Evolutionary conservation across 2,329 filamentous ascomycete genomes (phyloP).

Genomic region (Apiospora rasikravindrae): DNA sequence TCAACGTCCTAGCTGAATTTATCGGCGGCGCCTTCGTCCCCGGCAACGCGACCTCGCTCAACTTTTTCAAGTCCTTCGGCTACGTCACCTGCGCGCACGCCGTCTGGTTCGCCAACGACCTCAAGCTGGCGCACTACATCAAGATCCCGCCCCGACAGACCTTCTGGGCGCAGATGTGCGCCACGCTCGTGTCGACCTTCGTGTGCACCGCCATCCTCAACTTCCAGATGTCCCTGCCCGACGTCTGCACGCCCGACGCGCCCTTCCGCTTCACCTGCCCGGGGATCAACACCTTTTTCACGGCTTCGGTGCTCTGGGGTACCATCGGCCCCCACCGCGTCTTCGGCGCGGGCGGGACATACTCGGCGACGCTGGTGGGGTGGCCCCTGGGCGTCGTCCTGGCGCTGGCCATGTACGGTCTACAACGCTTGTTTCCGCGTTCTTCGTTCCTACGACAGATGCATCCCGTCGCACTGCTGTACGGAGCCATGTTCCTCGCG

Average conservation of each 20-base stretch:
- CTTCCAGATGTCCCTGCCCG: slow-evolving; percentile 36
- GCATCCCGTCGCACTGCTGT: slow-evolving; percentile 36
- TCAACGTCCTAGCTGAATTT: slow-evolving; percentile 60
- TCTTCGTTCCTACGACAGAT: slow-evolving; percentile 33
- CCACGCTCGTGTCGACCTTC: slow-evolving; percentile 48
- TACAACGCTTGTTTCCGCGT: slow-evolving; percentile 32
- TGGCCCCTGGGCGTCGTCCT: slow-evolving; percentile 42
- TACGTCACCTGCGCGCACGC: slow-evolving; percentile 39
- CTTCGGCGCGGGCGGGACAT: slow-evolving; percentile 38
- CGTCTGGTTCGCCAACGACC: slow-evolving; percentile 39
- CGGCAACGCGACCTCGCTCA: slow-evolving; percentile 58
- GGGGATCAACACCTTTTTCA: slow-evolving; percentile 41
- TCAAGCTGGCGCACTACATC: slow-evolving; percentile 41
- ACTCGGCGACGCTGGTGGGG: slow-evolving; percentile 36
- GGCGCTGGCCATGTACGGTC: slow-evolving; percentile 38
- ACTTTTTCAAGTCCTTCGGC: slow-evolving; percentile 58
- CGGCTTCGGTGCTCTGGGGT: slow-evolving; percentile 40
- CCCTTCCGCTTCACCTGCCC: slow-evolving; percentile 40
- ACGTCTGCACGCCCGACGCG: slow-evolving; percentile 37
- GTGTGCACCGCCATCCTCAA: slow-evolving; percentile 54
- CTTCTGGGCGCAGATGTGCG: slow-evolving; percentile 41
- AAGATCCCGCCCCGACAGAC: slow-evolving; percentile 40
- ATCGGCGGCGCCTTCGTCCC: slow-evolving; percentile 57
- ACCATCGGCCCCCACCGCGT: slow-evolving; percentile 40
- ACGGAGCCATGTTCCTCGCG: slow-evolving; percentile 39